Base-by-base conservation (phyloP, 495 filamentous ascomycete genomes). In the Penicillium taxi region DNA sequence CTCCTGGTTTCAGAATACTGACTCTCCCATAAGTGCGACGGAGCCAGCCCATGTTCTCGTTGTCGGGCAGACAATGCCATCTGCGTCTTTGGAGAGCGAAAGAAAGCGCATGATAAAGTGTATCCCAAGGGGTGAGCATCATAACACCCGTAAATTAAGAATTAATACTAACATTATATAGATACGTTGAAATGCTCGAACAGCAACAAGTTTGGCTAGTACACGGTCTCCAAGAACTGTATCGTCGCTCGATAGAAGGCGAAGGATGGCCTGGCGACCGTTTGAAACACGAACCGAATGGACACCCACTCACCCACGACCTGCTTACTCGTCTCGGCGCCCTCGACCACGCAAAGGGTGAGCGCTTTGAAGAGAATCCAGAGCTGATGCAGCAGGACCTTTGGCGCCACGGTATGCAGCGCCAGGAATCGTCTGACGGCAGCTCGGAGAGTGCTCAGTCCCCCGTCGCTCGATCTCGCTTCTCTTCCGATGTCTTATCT, bases 111-210 rank as follows among this genome's bases (percentile, higher is more conserved):
- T 36, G 74, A 78, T 45, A 77, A 77, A 58, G 72, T 77, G 44
- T 75, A 78, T 48, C 75, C 75, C 8, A 78, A 77, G 57, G 75
- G 75, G 75, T 79, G 51, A 61, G 72, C 63, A 9, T 51, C 25
- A 30, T 30, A 36, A 32, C 15, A 42, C 15, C 32, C 24, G 30
- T 19, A 26, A 24, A 38, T 9, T 22, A n/a, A n/a, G n/a, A n/a
- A n/a, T n/a, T n/a, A n/a, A n/a, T n/a, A 33, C 47, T 45, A 25
- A 51, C 32, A 1, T 24, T 26, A 19, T 14, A 3, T 32, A 81
- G 77, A 49, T 81, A 81, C 41, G 77, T 81, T 22, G 78, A 82
- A 47, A 79, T 81, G 73, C 72, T 82, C n/a, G 78, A 82, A 44
- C 75, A 80, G 44, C 77, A 82, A 61, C 77, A 81, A 58, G 49